Evolutionary conservation across 257 asterid species (phyloP), one percentile per base, ranked within the genome.

Genomic region (Voacanga thouarsii): DNA sequence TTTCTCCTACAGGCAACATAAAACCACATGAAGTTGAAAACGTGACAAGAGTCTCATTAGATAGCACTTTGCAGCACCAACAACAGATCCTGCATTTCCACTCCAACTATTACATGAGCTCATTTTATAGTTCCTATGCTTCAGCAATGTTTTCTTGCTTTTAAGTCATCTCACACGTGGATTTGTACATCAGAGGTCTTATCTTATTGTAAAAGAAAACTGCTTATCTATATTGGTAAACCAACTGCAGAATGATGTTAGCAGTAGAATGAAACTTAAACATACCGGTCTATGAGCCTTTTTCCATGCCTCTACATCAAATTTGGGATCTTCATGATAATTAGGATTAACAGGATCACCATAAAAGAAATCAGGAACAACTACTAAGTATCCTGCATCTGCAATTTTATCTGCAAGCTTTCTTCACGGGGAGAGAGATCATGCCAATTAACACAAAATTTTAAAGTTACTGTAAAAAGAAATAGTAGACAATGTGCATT

Each of bases 291-390:
- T 63, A 75, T 92, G 93, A 71, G 78, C 82, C 3, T 71, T 44
- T 6, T 56, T 1, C 97, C 96, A 92, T 28, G 77, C 37, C 33
- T 57, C 73, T 11, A 70, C 0, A 77, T 57, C 65, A 51, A 53
- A 51, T 26, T 77, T 45, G 59, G 83, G 78, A 72, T 84, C 84
- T 26, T 85, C 86, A 28, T 1, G 12, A 12, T 33, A 23, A 45
- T 50, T 28, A 1, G 44, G 84, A 77, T 65, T 61, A 50, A 68
- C 61, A 8, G 96, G 93, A 85, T 89, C 95, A 18, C 97, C 96
- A 47, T 84, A 77, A 82, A 80, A 89, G 85, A 90, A 85, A 85
- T 92, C 97, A 14, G 97, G 97, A 87, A 84, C 95, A 78, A 88
- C 88, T 12, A 87, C 95, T 6, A 84, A 85, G 82, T 67, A 88